A percentile compares a stretch with the other conserved stretches of the same genome.
These are phyloP conservation scores for Taphrina betulina DNA, from an alignment of 1,139 yeast species.

Conservation along the genomic window DNA sequence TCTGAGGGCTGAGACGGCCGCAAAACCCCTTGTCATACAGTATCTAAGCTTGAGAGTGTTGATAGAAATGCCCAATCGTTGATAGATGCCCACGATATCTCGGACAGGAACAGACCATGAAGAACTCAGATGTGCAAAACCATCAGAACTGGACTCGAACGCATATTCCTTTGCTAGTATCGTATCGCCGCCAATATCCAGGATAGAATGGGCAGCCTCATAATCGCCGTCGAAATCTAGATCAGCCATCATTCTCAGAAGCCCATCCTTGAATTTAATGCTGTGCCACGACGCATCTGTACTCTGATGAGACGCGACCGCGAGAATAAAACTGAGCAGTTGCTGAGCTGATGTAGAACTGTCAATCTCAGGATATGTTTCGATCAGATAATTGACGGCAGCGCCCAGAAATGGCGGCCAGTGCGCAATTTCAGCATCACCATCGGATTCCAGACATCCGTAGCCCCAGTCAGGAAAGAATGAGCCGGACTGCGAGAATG, in stretches of 20 bases:
- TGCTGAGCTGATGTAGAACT: constrained; percentile 22
- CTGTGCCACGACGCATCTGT: constrained; percentile 67
- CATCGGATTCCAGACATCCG: constrained; percentile 52
- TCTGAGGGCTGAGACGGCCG: constrained; percentile 52
- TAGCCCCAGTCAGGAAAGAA: constrained; percentile 66
- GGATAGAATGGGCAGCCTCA: constrained; percentile 51
- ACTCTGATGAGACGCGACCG: constrained; percentile 58
- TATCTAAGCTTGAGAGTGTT: constrained; percentile 43
- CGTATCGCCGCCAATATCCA: constrained; percentile 63
- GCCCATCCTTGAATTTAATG: constrained; percentile 53
- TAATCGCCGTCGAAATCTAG: constrained; percentile 54
- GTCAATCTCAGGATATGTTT: constrained; percentile 40
- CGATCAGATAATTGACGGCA: constrained; percentile 49
- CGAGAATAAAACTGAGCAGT: constrained; percentile 55
- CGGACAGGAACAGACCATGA: constrained; percentile 50
- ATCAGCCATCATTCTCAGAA: constrained; percentile 51
- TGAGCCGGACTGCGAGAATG: constrained; percentile 47
- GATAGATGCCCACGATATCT: constrained; percentile 47
- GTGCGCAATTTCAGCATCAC: constrained; percentile 59
- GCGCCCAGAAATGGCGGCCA: constrained; percentile 61
- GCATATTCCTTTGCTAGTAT: constrained; percentile 47
- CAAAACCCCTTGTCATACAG: constrained; percentile 55
- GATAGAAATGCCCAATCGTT: constrained; percentile 44
- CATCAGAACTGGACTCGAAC: constrained; percentile 41
- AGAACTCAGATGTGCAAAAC: constrained; percentile 45